Base-by-base conservation (phyloP, 306 rosid species). In the Cucurbita pepo region DNA sequence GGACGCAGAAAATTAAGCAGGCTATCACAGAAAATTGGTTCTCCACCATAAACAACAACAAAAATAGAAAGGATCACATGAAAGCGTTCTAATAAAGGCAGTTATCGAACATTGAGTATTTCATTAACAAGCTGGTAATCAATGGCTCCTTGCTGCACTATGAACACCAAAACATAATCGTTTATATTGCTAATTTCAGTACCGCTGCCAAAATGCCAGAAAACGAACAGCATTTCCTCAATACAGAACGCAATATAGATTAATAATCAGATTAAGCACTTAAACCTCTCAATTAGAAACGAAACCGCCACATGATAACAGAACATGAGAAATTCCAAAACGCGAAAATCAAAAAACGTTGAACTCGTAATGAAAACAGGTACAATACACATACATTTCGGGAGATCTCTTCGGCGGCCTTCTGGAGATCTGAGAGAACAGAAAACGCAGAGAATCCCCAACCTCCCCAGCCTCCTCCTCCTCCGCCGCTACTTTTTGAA, bases 371-470 rank as follows among this genome's bases (percentile, higher is more conserved):
- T 38, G 38, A 22, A 22, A 43, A 77, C 15, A 22, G 37, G 50
- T 44, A 72, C 15, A 73, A 55, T 56, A 72, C 22, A 71, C 87
- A 75, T 80, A 92, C 97, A 86, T 86, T 90, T 84, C 97, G 96
- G 48, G 97, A 89, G 83, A 92, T 89, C 86, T 92, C 97, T 73
- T 92, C 95, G 9, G 96, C 97, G 21, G 95, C 97, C 43, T 88
- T 90, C 76, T 90, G 97, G 77, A 92, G 96, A 88, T 92, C 95
- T 5, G 88, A 78, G 78, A 90, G 81, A 77, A 92, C 87, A 4
- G 95, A 81, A 65, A 87, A 77, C n/a, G 87, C 72, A 22, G 95
- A 86, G 70, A 92, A 85, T 4, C 90, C 96, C 96, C 97, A 92
- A 30, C 92, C 92, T 25, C 96, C 95, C 85, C 95, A 83, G 71